Evolutionary conservation across 2,329 filamentous ascomycete species (phyloP).

Genomic region (Claviceps sp.): DNA sequence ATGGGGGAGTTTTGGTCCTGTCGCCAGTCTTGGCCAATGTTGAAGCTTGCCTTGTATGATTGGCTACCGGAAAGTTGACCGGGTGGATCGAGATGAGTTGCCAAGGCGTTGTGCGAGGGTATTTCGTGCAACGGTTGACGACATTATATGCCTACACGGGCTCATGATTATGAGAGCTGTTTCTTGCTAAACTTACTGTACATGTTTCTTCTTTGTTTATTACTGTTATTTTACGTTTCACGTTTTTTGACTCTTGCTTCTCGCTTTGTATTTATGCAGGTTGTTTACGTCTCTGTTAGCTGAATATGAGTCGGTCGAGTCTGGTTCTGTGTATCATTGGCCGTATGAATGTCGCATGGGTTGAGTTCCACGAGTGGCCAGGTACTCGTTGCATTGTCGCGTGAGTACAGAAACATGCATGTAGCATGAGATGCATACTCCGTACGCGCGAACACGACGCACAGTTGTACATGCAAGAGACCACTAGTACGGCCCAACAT

Average conservation of each 20-base stretch:
- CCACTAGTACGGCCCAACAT: no score
- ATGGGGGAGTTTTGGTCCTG: neutral
- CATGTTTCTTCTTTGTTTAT: neutral
- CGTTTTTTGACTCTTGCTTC: neutral
- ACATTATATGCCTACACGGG: slow-evolving; percentile 10
- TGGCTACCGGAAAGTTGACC: neutral
- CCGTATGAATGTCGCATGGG: no score
- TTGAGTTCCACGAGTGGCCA: no score
- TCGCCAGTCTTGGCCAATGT: neutral
- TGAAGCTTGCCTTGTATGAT: no score
- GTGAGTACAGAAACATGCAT: no score
- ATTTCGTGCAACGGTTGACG: slow-evolving; percentile 2
- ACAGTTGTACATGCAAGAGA: no score
- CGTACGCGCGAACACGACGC: no score
- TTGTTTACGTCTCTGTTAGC: neutral
- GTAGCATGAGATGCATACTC: no score
- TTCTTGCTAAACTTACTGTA: slow-evolving; percentile 2
- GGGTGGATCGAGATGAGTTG: slow-evolving; percentile 4
- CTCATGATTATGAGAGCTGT: slow-evolving; percentile 20
- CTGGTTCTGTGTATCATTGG: no score
- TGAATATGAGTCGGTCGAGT: neutral
- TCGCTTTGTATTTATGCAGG: slow-evolving; percentile 1
- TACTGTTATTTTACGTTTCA: neutral
- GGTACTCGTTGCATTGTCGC: no score
- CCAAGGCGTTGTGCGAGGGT: slow-evolving; percentile 2